Evolutionary conservation across 1,139 yeast genomes (phyloP), one percentile per base, ranked within the genome.

Genomic region (Blastobotrys raffinosifermentans): DNA sequence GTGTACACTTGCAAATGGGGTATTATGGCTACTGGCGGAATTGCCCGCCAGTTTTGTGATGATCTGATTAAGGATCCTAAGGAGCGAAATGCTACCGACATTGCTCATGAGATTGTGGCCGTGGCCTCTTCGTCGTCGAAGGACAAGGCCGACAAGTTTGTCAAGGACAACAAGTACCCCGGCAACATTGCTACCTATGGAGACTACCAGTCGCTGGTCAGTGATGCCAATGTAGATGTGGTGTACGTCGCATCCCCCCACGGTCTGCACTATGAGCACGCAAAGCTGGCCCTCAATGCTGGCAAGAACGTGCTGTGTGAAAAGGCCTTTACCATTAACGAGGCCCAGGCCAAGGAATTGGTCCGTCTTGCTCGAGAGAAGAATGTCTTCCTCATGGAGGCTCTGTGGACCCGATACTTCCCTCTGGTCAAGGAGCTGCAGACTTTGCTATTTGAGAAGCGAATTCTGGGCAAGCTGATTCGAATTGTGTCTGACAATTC

Each of bases 181-280:
- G 32, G 16, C 4, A 34, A 48, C 15, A 46, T 45, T 7, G 43
- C 39, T 8, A 31, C 35, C 7, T 59, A 60, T 37, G 66, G 60
- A 11, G 42, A 52, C 18, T 66, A 67, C 43, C 55, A 55, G 7
- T 64, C 60, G 2, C 52, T 77, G 33, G 72, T 66, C 44, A 47
- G 51, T 17, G 72, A 75, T 45, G 55, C 63, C 8, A 60, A 67
- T 6, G 67, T 76, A 29, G 74, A 76, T 40, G 63, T 72, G 18
- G 69, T 77, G 25, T 77, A 77, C 52, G 61, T 77, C 32, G 82
- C 79, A 3, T 69, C 78, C 4, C 82, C 82, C 3, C 81, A 77
- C 57, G 60, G 67, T 7, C 62, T 64, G 46, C 84, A 77, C 55
- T 70, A 72, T 44, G 68, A 67, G 26, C 71, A 69, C 45, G 71